Conservation (phyloP, 768 basidiomycete species). For the Hygrophoropsis aurantiaca region DNA sequence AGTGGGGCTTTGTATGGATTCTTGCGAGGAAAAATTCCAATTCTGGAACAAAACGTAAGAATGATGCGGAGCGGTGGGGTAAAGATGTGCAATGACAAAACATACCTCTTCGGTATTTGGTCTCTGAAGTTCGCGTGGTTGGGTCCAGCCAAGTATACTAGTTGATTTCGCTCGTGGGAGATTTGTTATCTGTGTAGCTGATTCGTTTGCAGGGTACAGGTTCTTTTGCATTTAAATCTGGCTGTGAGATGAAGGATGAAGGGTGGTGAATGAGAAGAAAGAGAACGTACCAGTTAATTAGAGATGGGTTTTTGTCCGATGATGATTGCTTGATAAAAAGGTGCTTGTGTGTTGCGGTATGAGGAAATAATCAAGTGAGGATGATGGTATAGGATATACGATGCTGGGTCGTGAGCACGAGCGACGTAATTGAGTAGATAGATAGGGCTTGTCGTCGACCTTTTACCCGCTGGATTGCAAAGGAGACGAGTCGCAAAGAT, state of each 20-base stretch:
- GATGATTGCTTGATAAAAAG: constrained; percentile 49
- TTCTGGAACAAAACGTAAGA: constrained; percentile 34
- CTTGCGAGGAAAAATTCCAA: constrained; percentile 46
- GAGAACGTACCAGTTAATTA: constrained; percentile 47
- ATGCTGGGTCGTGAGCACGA: constrained; percentile 30
- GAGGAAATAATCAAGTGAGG: constrained; percentile 49
- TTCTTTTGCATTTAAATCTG: constrained; percentile 67
- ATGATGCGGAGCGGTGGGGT: constrained; percentile 20
- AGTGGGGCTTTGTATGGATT: constrained; percentile 35
- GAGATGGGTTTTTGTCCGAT: constrained; percentile 37
- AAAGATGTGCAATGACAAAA: constrained; percentile 28
- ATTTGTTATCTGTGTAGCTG: constrained; percentile 30
- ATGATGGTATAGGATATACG: constrained; percentile 38
- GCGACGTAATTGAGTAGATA: constrained; percentile 36
- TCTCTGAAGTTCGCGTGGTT: constrained; percentile 40
- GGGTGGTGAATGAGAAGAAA: constrained; percentile 15
- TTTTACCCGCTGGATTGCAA: constrained; percentile 31
- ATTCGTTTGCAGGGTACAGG: constrained; percentile 36
- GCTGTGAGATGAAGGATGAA: constrained; percentile 13
- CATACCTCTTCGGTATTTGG: constrained; percentile 42
- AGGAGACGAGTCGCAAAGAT: constrained; percentile 40
- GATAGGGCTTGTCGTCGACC: constrained; percentile 37
- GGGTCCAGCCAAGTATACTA: constrained; percentile 47
- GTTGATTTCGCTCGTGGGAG: constrained; percentile 29
- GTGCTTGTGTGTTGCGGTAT: constrained; percentile 37